Evolutionary conservation across 2,329 filamentous ascomycete species (phyloP), one percentile per base, ranked within the genome.

Genomic region (Bipolaris cookei): DNA sequence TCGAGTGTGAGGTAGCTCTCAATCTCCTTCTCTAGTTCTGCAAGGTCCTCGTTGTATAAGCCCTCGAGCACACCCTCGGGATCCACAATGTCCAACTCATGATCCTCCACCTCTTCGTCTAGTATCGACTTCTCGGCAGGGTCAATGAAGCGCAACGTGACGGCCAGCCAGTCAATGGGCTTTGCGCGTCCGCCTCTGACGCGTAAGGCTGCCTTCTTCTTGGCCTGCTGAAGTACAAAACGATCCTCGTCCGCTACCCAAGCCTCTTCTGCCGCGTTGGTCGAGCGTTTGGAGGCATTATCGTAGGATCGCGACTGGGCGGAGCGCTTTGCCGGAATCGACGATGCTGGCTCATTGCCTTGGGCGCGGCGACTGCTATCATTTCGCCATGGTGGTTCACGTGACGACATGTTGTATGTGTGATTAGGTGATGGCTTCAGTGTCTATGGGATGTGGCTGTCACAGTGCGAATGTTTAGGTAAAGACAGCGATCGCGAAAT

Each of bases 171-270:
- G 79, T 99, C 95, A 70, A 98, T 94, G 8, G 94, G 90, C 72
- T 92, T 93, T 54, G 94, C 93, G 65, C 96, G 87, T 10, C 90
- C 90, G 76, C 96, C 93, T 67, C 92, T 91, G 43, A 98, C 92
- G 38, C 95, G 89, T 66, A 99, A 96, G 64, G 93, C 91, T 39
- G 95, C 94, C 81, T 97, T 98, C 82, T 96, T 98, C 83, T 98
- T 99, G 44, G 94, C 90, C 79, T 99, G 95, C 77, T 92, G 93
- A 71, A 99, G 81, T 54, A 98, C 95, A 72, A 99, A 99, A 63
- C 90, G 88, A 80, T 99, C 95, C 77, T 99, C 95, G 68, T 96
- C 91, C 50, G 94, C 91, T 18, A 98, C 91, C 83, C 95, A 99
- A 20, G 80, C 80, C 54, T 79, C 79, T 66, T 83, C 81, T 60